phyloP scores from a whole-genome alignment of 352 stramenopile genomes.

The Phytophthora citrophthora region DNA sequence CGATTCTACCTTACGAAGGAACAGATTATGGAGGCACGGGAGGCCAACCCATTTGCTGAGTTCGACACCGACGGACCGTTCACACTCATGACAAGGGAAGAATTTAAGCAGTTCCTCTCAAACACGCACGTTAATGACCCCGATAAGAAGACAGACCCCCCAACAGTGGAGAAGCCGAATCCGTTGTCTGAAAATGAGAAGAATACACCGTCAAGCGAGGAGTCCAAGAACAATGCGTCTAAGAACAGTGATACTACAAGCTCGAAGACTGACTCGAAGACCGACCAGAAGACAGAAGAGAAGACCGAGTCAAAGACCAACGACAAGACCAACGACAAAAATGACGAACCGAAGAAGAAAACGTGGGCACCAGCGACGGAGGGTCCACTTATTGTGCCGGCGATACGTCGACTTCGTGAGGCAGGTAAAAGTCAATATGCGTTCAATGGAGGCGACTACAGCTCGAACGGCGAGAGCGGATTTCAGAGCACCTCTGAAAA shows the following conservation, averaged over 20 bases:
- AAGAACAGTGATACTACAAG: background rate
- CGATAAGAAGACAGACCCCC: conserved; percentile 7
- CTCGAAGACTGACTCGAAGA: no score
- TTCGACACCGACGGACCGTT: conserved; percentile 59
- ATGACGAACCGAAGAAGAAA: conserved; percentile 14
- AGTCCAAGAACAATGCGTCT: conserved; percentile 5
- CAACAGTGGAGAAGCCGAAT: conserved; percentile 9
- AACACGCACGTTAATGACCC: conserved; percentile 38
- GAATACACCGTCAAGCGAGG: conserved; percentile 5
- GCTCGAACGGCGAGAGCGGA: conserved; percentile 4
- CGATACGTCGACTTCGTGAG: conserved; percentile 16
- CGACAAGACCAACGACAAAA: conserved; percentile 1
- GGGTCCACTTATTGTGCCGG: conserved; percentile 3
- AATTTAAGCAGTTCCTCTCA: conserved; percentile 52
- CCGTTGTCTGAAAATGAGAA: conserved; percentile 21
- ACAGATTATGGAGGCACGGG: conserved; percentile 38
- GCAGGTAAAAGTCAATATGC: conserved; percentile 23
- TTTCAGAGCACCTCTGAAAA: conserved; percentile 13
- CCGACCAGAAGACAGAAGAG: no score
- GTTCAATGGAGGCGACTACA: conserved; percentile 26
- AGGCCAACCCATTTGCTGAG: conserved; percentile 44
- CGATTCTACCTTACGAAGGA: conserved; percentile 59
- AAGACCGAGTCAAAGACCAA: no score
- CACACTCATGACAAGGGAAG: conserved; percentile 57
- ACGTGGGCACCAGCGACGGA: conserved; percentile 5